A percentile compares a stretch with the other conserved stretches of the same genome.
Evolutionary conservation across 2,329 filamentous ascomycete genomes (phyloP).

Genomic region (Fusarium circinatum): DNA sequence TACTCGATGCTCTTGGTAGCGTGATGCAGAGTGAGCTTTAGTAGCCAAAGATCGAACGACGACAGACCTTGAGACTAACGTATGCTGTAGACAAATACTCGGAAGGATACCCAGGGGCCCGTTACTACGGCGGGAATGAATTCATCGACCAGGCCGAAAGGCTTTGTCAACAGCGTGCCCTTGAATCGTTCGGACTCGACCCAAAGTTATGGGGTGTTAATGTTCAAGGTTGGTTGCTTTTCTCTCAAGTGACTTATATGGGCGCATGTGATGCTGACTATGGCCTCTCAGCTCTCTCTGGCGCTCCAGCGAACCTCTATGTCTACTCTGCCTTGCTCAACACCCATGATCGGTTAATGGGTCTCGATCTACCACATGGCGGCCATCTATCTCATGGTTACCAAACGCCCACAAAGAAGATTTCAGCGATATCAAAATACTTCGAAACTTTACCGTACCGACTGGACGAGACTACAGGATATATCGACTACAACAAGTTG

Average conservation of each 20-base stretch:
- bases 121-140: constrained; percentile 97
- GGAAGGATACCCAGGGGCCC: constrained; percentile 94
- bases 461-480: constrained; percentile 86
- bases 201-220: constrained; percentile 95
- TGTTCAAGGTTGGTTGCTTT: constrained; percentile 77
- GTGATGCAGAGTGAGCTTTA: constrained; percentile 84
- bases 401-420: constrained; percentile 92
- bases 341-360: constrained; percentile 95
- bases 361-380: constrained; percentile 93
- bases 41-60: not conserved
- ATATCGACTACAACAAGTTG: constrained; percentile 94
- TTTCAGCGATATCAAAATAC: constrained; percentile 98
- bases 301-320: constrained; percentile 80
- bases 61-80: not conserved
- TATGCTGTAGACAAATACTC: constrained; percentile 87
- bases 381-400: constrained; percentile 97
- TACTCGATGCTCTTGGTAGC: constrained; percentile 90
- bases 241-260: not conserved
- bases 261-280: constrained; percentile 17
- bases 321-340: constrained; percentile 95
- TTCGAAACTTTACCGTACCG: constrained; percentile 98
- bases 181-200: constrained; percentile 87
- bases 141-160: constrained; percentile 92
- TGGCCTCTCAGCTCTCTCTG: constrained; percentile 74
- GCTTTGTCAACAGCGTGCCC: constrained; percentile 88